A percentile compares a stretch with the other conserved stretches of the same genome.
These are phyloP conservation scores for Dothistroma septosporum DNA, from an alignment of 2,329 filamentous ascomycete genomes.

Conservation along the genomic window DNA sequence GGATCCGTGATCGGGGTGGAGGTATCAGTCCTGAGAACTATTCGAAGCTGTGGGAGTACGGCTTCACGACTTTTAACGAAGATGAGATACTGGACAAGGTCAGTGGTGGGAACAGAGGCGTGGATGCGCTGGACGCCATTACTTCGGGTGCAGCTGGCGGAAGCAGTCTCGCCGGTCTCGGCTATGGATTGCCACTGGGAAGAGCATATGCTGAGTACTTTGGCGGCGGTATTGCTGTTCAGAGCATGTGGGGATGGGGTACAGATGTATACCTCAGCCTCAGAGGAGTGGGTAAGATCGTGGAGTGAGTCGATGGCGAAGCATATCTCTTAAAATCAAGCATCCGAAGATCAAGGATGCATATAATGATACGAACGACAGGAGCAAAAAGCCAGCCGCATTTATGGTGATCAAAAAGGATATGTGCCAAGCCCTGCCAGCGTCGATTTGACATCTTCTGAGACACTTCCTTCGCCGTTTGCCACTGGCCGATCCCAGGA, in stretches of 20 bases:
- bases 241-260: conserved; percentile 93
- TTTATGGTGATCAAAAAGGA: not conserved
- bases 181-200: conserved; percentile 86
- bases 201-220: conserved; percentile 97
- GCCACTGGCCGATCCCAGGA: not conserved
- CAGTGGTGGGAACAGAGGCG: conserved; percentile 44
- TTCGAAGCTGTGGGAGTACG: conserved; percentile 91
- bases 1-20: conserved; percentile 91
- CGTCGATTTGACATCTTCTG: not conserved
- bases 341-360: no score
- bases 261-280: conserved; percentile 63
- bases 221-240: conserved; percentile 89
- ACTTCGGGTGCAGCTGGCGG: conserved; percentile 67
- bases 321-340: no score
- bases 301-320: not conserved
- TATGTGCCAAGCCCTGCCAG: not conserved
- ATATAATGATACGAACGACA: not conserved
- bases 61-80: conserved; percentile 89
- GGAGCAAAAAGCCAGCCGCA: not conserved
- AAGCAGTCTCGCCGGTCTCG: conserved; percentile 79
- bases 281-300: conserved; percentile 54
- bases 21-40: conserved; percentile 82
- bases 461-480: not conserved
- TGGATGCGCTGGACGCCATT: conserved; percentile 71
- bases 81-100: conserved; percentile 51